Evolutionary conservation across 345 rosid species (phyloP), one percentile per base, ranked within the genome.

Genomic region (Arabidopsis arenosa): DNA sequence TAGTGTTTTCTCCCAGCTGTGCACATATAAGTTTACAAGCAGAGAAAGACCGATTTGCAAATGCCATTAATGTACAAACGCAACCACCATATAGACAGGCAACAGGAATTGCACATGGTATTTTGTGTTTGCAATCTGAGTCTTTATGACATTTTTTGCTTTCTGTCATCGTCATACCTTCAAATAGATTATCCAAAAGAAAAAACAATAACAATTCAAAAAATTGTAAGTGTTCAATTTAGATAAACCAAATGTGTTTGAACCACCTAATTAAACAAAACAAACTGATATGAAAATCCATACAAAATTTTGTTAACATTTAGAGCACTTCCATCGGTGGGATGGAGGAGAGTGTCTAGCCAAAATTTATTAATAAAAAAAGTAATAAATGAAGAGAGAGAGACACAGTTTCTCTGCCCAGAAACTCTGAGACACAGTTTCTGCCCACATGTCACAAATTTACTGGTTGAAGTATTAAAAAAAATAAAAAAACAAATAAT

Each of bases 71-170:
- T 9, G 63, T 57, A 73, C 70, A 73, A 32, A 54, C 11, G 41
- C 63, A 73, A 33, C 26, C 45, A 6, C 77, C 70, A 63, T 40
- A 52, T 30, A 63, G 21, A 63, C 77, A 63, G 10, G 77, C 70
- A 8, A 21, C 33, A 52, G 54, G 70, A 6, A 53, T 40, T 10
- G 55, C 15, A 54, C 70, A 63, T 23, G 70, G 54, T 18, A 36
- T 5, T 28, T 9, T 15, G 23, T 73, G 2, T 41, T 8, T 41
- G 51, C 77, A 73, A 30, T 73, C 70, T 18, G 41, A 5, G 44
- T 63, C 12, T 18, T 33, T 21, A 4, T 41, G 36, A 54, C 70
- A 73, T 9, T 4, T 54, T 45, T 73, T 73, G 53, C 63, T 53
- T 52, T 73, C 68, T 51, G 6, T 60, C 60, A 15, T 62, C 17